Evolutionary conservation across 345 rosid species (phyloP).

Genomic region (Camelina hispida): DNA sequence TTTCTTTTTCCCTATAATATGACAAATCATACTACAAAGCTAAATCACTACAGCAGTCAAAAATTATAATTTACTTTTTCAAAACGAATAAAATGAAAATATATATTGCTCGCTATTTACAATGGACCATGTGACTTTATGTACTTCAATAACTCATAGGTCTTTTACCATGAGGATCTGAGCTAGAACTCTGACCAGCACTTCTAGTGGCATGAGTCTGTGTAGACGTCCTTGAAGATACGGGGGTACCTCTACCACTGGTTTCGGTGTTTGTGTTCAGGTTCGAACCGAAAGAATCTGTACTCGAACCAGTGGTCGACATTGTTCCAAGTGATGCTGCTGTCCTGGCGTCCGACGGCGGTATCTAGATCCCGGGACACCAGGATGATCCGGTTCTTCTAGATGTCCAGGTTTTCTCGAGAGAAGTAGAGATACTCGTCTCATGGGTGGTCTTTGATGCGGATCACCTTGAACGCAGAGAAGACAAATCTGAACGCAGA

Average conservation of each 20-base stretch:
- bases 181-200: conserved; percentile 37
- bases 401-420: conserved; percentile 65
- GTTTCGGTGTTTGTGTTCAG: conserved; percentile 44
- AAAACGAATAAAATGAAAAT: neutral
- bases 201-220: conserved; percentile 38
- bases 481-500: conserved; percentile 78
- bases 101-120: conserved; percentile 33
- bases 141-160: conserved; percentile 51
- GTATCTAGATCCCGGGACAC: conserved; percentile 68
- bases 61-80: conserved; percentile 1
- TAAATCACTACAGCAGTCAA: conserved; percentile 11
- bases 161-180: conserved; percentile 60
- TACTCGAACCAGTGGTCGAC: conserved; percentile 47
- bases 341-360: conserved; percentile 56
- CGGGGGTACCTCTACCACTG: conserved; percentile 28
- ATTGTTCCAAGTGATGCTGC: conserved; percentile 49
- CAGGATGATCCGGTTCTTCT: conserved; percentile 75
- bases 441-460: conserved; percentile 65
- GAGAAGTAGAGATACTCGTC: conserved; percentile 66
- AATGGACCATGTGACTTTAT: conserved; percentile 8
- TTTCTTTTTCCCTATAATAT: neutral
- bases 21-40: conserved; percentile 15
- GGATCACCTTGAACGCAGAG: conserved; percentile 92
- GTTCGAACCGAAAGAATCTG: conserved; percentile 59
- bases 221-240: conserved; percentile 40